Conservation (phyloP, 2,329 filamentous ascomycete genomes). For the Pseudodiploospora longispora region DNA sequence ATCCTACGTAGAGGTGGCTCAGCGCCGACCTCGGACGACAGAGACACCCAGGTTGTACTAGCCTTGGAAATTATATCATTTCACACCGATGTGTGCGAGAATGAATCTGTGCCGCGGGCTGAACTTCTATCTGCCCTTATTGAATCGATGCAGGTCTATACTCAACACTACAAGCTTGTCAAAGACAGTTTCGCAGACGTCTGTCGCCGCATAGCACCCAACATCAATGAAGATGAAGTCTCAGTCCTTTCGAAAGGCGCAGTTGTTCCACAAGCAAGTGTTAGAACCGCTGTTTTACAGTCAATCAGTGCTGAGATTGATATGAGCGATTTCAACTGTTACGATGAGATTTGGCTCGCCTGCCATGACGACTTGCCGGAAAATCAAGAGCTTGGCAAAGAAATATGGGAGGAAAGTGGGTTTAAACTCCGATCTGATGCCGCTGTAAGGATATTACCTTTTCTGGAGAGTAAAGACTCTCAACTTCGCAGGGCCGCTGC, state of each 20-base stretch:
- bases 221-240: constrained; percentile 67
- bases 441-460: constrained; percentile 62
- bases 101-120: constrained; percentile 66
- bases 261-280: constrained; percentile 70
- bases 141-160: constrained; percentile 76
- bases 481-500: constrained; percentile 80
- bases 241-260: constrained; percentile 66
- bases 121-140: constrained; percentile 67
- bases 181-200: constrained; percentile 88
- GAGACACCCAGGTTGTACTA: constrained; percentile 82
- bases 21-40: constrained; percentile 63
- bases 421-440: constrained; percentile 61
- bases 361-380: constrained; percentile 87
- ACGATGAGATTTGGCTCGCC: constrained; percentile 86
- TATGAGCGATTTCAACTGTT: constrained; percentile 77
- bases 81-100: constrained; percentile 72
- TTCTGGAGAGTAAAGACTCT: constrained; percentile 69
- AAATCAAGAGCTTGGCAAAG: constrained; percentile 71
- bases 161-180: constrained; percentile 88
- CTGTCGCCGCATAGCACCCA: constrained; percentile 75
- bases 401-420: constrained; percentile 93
- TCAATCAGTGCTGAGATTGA: constrained; percentile 88
- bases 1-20: constrained; percentile 75
- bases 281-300: constrained; percentile 79
- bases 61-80: constrained; percentile 83